Base-by-base conservation (phyloP, 2,329 filamentous ascomycete genomes). In the Sporothrix humicola region DNA sequence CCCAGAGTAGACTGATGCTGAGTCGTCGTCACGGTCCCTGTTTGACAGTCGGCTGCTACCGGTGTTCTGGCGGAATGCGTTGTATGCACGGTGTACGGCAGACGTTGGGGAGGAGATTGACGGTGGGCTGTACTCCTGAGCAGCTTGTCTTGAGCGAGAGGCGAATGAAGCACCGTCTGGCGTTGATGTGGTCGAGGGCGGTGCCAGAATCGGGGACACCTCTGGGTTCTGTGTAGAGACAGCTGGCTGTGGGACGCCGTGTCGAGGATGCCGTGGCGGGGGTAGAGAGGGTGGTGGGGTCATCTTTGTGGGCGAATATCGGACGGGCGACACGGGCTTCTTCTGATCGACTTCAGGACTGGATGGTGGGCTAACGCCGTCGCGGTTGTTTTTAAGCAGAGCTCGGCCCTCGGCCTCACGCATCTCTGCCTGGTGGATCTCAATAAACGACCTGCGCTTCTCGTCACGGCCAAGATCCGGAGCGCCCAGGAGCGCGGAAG, bases 401-500 rank as follows among this genome's bases (percentile, higher is more conserved):
- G 88, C 89, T 77, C 84, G 84, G 2, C 87, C 89, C 78, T 91
- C 89, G 5, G 86, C 88, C 77, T 87, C 82, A 52, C 88, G 85
- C 86, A 91, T 90, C 78, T 90, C 83, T 3, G 88, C 88, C 78
- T 85, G 87, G 76, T 87, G 87, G 20, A 84, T 83, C 79, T 87
- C 88, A 73, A 90, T 89, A 76, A 87, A 89, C 0, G 88, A 90
- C 73, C 83, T 85, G 69, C 88, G 83, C 61, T 85, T 85, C 37
- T 89, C 87, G 75, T 89, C 85, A 44, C 83, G 84, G 12, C 79
- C 78, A 20, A 78, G 78, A 20, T 80, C 76, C 5, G 79, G 78
- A 12, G 74, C 78, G 70, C 80, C 83, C n/a, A 85, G 77, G 68
- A 82, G 81, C 50, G 79, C 79, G 13, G 82, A 78, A 37, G 77